Evolutionary conservation across 2,329 filamentous ascomycete species (phyloP), one percentile per base, ranked within the genome.

Genomic region (Cladosporium sp.): DNA sequence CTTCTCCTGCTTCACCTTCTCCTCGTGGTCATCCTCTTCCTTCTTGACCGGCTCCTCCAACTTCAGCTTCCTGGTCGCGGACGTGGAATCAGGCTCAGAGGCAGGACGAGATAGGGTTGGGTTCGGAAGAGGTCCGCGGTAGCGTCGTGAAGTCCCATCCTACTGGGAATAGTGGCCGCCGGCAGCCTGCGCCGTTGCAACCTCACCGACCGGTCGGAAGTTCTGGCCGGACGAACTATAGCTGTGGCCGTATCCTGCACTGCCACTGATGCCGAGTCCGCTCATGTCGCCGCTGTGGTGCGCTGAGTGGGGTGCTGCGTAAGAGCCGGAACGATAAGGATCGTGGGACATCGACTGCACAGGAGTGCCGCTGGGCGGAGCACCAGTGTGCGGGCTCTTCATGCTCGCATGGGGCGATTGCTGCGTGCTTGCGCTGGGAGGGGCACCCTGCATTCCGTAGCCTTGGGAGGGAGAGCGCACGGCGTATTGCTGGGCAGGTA

Each of bases 401-500:
- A 61, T 53, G 2, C 52, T 57, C 2, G 61, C 49, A 43, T 65
- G 61, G 9, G 64, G 62, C 9, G 64, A 65, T 10, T 50, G 48
- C 34, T 65, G 63, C 4, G 59, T 55, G 13, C 62, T 55, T n/a
- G 59, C 59, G 43, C 60, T 63, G 13, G 57, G 58, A 0, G 61
- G 58, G 18, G 62, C 62, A 43, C 64, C 64, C 32, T 59, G 55
- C 45, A 65, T 58, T 9, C 62, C 57, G 42, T 66, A 66, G 37
- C 53, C 58, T 44, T 65, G 63, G 1, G 58, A 56, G 2, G 64
- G 64, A 19, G 64, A 66, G 9, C 63, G 60, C 4, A 66, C 62
- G 10, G 63, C 59, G 49, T 66, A 66, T 13, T 56, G 53, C 44
- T 64, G 61, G 4, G 61, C 53, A 3, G 57, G 45, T 1, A 55